Conservation (phyloP, 768 basidiomycete species). For the Sporobolomyces roseus region DNA sequence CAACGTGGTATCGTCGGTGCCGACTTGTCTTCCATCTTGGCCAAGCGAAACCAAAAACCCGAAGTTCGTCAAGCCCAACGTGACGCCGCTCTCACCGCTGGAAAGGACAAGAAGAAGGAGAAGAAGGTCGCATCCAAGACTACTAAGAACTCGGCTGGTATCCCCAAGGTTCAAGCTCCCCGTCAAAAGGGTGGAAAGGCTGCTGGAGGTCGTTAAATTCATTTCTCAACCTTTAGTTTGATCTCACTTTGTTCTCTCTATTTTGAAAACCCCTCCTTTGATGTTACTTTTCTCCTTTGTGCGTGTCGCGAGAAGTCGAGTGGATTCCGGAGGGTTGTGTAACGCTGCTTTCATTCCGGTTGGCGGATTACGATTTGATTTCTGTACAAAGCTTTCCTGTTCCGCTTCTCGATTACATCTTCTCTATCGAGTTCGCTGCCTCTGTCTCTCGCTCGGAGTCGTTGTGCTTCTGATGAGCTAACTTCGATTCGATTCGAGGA, state of each 20-base stretch:
- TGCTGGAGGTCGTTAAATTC: constrained; percentile 31
- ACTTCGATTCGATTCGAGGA: too few species aligned
- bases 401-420: too few species aligned
- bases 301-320: too few species aligned
- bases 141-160: constrained; percentile 13
- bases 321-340: too few species aligned
- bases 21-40: constrained; percentile 83
- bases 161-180: constrained; percentile 22
- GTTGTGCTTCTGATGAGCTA: too few species aligned
- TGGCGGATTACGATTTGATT: too few species aligned
- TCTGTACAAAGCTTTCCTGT: too few species aligned
- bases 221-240: background rate
- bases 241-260: background rate
- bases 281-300: too few species aligned
- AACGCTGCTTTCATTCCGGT: too few species aligned
- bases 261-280: too few species aligned
- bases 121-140: constrained; percentile 31
- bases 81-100: constrained; percentile 42
- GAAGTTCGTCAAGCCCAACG: constrained; percentile 73
- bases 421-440: too few species aligned
- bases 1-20: constrained; percentile 98
- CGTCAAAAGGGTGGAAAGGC: constrained; percentile 24
- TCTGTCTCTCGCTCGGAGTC: too few species aligned
- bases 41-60: constrained; percentile 81
- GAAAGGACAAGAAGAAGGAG: constrained; percentile 46